A percentile compares a stretch with the other conserved stretches of the same genome.
phyloP scores from a whole-genome alignment of 2,329 filamentous ascomycete genomes.

The Penicillium sp. region DNA sequence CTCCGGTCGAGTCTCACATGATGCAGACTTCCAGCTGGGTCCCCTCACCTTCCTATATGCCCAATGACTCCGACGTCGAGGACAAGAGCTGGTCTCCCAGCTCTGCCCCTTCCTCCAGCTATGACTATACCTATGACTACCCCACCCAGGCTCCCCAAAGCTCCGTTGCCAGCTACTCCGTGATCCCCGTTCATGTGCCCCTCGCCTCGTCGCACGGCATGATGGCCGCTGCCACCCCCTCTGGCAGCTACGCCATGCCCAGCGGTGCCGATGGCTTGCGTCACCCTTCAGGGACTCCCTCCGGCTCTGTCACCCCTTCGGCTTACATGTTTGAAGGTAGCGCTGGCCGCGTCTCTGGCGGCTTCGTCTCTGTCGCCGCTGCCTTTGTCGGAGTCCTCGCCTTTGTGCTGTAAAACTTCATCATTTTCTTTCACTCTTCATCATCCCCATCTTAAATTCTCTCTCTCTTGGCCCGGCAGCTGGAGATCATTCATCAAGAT shows the following conservation, averaged over 20 bases:
- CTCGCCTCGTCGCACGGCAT: slow-evolving; percentile 15
- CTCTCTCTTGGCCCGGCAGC: too few relatives aligned
- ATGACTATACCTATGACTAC: slow-evolving; percentile 6
- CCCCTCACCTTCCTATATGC: slow-evolving; percentile 1
- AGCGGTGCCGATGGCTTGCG: slow-evolving; percentile 44
- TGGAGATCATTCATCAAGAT: too few relatives aligned
- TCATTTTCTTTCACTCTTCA: background rate
- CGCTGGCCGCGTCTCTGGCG: slow-evolving; percentile 18
- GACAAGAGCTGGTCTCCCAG: slow-evolving; percentile 7
- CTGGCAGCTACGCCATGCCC: slow-evolving; percentile 28
- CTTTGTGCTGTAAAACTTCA: slow-evolving; percentile 21
- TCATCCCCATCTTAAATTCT: too few relatives aligned
- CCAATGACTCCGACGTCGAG: background rate
- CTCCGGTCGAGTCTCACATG: slow-evolving; percentile 3
- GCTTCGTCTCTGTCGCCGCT: slow-evolving; percentile 18
- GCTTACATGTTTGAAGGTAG: slow-evolving; percentile 22
- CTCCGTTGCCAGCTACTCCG: slow-evolving; percentile 16
- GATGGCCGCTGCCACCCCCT: slow-evolving; percentile 27
- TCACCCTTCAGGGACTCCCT: slow-evolving; percentile 34
- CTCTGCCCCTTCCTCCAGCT: slow-evolving; percentile 8
- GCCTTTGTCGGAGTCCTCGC: slow-evolving; percentile 25
- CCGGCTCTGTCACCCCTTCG: slow-evolving; percentile 27
- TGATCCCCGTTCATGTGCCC: slow-evolving; percentile 26
- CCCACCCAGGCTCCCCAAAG: slow-evolving; percentile 7
- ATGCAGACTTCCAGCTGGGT: slow-evolving; percentile 3